Conservation (phyloP, 2,329 filamentous ascomycete species). For the Penicillium sp. region DNA sequence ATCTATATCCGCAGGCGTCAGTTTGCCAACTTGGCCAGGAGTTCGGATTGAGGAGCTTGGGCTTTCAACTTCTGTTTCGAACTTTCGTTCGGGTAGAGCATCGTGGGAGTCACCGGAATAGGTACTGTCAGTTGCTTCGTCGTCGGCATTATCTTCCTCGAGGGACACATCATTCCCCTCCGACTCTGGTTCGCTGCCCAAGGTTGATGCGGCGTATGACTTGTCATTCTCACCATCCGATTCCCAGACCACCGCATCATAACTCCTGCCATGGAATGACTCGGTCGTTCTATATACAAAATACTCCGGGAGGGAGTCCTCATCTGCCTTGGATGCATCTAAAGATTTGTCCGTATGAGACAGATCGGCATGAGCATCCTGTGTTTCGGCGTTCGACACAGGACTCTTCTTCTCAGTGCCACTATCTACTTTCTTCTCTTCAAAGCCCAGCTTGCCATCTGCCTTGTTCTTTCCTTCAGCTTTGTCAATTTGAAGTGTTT, state of each 20-base stretch:
- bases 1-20: neutral
- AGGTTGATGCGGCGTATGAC: neutral
- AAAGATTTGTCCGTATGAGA: neutral
- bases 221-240: neutral
- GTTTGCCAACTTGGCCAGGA: slow-evolving; percentile 1
- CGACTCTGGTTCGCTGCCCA: neutral
- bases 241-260: slow-evolving; percentile 1
- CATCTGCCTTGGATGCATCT: neutral
- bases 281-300: slow-evolving; percentile 5
- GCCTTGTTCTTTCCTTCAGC: neutral
- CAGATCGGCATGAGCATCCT: neutral
- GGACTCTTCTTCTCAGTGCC: neutral
- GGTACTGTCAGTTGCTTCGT: slow-evolving; percentile 1
- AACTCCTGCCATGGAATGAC: slow-evolving; percentile 3
- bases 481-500: neutral
- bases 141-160: slow-evolving; percentile 4
- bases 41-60: neutral
- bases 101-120: neutral
- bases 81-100: neutral
- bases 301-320: neutral
- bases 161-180: neutral
- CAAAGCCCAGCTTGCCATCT: neutral
- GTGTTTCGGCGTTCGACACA: neutral
- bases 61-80: neutral
- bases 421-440: neutral